Evolutionary conservation across 768 basidiomycete species (phyloP), one percentile per base, ranked within the genome.

Genomic region (Coprinopsis sp.): DNA sequence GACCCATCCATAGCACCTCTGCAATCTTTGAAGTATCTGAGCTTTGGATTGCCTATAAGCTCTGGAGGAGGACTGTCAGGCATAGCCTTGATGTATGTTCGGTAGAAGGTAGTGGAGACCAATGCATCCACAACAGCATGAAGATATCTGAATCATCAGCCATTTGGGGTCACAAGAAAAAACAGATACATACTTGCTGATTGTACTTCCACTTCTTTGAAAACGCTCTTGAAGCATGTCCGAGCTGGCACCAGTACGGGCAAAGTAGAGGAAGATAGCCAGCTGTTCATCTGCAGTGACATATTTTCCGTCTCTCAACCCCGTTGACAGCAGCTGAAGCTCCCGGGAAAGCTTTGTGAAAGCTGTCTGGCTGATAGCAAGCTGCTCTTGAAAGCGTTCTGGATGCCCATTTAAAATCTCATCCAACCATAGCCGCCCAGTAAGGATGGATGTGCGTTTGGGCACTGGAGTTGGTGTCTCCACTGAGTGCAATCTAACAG

Each of bases 161-260:
- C n/a, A n/a, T n/a, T n/a, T n/a, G n/a, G n/a, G n/a, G n/a, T n/a
- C n/a, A n/a, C n/a, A 47, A 40, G 14, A 30, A 12, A 16, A 4
- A 49, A 44, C 6, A 39, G 33, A 27, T 8, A 51, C 51, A 13
- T 41, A 66, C 64, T 50, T 50, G 13, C 52, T 56, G 10, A 68
- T 64, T 0, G 64, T 68, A 22, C 64, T 61, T 8, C 55, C 58
- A 44, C 62, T 63, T 4, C 59, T 23, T 40, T 66, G 66, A 38
- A 68, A 64, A 1, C 54, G 50, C 39, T 65, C 63, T 34, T 54
- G 54, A 4, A 62, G 43, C 14, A 58, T 49, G 4, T 57, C 44
- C 18, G 52, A 59, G 3, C 51, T 51, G n/a, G 47, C n/a, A 7
- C 59, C 60, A 29, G 49, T 60, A 6, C 54, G 34, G 19, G 51